Conservation (phyloP, 83 land plant genomes). For the Thuja plicata region DNA sequence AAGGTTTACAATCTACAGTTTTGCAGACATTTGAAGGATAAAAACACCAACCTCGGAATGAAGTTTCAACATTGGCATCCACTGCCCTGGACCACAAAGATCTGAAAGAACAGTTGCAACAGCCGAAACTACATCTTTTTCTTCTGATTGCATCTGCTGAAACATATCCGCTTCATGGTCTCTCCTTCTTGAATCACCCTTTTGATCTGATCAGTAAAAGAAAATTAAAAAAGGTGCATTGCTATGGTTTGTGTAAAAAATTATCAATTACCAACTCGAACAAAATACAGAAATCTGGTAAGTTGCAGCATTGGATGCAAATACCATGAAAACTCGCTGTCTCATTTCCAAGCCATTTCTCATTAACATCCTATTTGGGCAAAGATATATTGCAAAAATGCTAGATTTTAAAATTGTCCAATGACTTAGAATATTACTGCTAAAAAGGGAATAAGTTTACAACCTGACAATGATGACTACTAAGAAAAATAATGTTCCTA, state of each 20-base stretch:
- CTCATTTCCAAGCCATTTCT: background rate
- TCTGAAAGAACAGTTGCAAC: constrained; percentile 90
- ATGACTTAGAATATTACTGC: background rate
- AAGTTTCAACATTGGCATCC: constrained; percentile 97
- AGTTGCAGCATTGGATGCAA: background rate
- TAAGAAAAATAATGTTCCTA: background rate
- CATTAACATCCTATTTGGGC: background rate
- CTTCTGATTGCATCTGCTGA: constrained; percentile 78
- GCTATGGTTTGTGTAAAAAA: background rate
- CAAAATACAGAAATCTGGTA: background rate
- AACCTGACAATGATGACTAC: background rate
- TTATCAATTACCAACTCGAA: background rate
- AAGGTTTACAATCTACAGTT: background rate
- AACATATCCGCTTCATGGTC: constrained; percentile 67
- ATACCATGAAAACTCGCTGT: background rate
- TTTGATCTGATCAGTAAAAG: constrained; percentile 35
- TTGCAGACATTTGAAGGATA: background rate
- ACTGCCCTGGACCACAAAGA: constrained; percentile 97
- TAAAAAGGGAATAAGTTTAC: background rate
- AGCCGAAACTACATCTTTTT: constrained; percentile 90
- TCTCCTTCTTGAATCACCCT: constrained; percentile 56
- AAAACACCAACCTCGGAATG: constrained; percentile 68
- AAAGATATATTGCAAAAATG: background rate
- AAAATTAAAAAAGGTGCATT: background rate
- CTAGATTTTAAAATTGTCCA: background rate